Base-by-base conservation (phyloP, 208 protist genomes). In the Trypanosoma brucei region DNA sequence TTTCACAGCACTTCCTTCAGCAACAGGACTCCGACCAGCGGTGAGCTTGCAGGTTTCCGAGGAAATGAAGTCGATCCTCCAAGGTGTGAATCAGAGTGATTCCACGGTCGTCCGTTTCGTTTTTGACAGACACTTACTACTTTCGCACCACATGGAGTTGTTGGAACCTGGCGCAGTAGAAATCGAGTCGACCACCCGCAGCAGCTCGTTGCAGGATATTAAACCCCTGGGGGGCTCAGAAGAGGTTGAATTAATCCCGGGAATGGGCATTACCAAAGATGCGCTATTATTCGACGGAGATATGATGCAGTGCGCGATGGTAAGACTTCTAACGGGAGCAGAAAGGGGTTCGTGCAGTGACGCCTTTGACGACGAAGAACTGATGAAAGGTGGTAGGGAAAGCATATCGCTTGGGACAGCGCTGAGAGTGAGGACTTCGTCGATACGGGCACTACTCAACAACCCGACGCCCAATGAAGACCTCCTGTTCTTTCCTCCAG, bases 401-500 rank as follows among this genome's bases (percentile, higher is more conserved):
- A 48, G 35, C 8, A 22, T 73, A 34, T 53, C 55, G 31, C 40
- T 73, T 5, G 61, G 60, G 39, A 22, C 53, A 40, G 46, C 55
- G 8, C 2, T 56, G 46, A 6, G 55, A 30, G 49, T 73, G 6
- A 73, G 39, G 22, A 35, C 45, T 8, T 56, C 37, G 8, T 37
- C 31, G 53, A 60, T 73, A 45, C 52, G 72, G 45, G 34, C 37
- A 70, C 34, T 53, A 44, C 46, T 57, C 51, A 55, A 76, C 69
- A 50, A 70, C 71, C 37, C 31, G 56, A 59, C 70, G 46, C 4
- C 50, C 50, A 9, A 34, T 52, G 55, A 68, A 30, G 64, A 38
- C 4, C 40, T 78, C 22, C 49, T 83, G 55, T 87, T 87, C 53
- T 87, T 75, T 58, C 81, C 81, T 36, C 75, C 77, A 1, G 59